Percentiles rank a stretch among this genome's conserved stretches.
These are phyloP conservation scores for Leptomonas pyrrhocoris DNA, from an alignment of 208 protist genomes.

Conservation along the genomic window DNA sequence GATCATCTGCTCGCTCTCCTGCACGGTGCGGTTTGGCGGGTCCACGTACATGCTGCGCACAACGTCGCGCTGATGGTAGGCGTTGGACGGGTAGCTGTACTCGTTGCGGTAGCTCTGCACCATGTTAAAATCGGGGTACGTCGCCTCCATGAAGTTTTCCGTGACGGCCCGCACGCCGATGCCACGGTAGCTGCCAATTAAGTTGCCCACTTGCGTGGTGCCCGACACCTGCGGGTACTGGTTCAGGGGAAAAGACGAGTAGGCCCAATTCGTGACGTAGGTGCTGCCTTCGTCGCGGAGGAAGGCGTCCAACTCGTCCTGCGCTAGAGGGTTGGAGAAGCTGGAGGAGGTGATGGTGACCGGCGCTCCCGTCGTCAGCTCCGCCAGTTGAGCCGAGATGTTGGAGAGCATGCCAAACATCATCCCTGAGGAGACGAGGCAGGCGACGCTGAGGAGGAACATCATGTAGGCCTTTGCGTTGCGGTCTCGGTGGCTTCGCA, in stretches of 20 bases:
- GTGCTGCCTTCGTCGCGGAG: conserved; percentile 31
- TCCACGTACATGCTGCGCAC: conserved; percentile 69
- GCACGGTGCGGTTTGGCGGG: conserved; percentile 4
- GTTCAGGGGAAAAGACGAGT: conserved; percentile 61
- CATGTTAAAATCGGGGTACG: conserved; percentile 66
- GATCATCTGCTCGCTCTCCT: conserved; percentile 12
- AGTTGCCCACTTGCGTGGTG: conserved; percentile 36
- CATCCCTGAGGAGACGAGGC: conserved; percentile 88
- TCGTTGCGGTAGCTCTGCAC: conserved; percentile 31
- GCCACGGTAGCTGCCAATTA: conserved; percentile 29
- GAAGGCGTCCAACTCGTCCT: conserved; percentile 48
- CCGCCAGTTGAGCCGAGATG: conserved; percentile 43
- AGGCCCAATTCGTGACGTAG: conserved; percentile 60
- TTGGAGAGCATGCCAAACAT: conserved; percentile 66
- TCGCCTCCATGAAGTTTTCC: conserved; percentile 56
- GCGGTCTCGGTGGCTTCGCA: conserved; percentile 81
- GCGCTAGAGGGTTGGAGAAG: conserved; percentile 54
- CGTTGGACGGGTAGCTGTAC: conserved; percentile 43
- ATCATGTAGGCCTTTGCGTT: conserved; percentile 96
- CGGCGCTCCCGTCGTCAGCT: conserved; percentile 61
- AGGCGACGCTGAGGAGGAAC: conserved; percentile 92
- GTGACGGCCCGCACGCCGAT: conserved; percentile 52
- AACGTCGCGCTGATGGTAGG: conserved; percentile 48
- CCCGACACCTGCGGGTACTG: conserved; percentile 67
- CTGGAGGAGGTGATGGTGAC: conserved; percentile 43